Evolutionary conservation across 495 filamentous ascomycete species (phyloP).

Genomic region (Lepidopterella palustris): DNA sequence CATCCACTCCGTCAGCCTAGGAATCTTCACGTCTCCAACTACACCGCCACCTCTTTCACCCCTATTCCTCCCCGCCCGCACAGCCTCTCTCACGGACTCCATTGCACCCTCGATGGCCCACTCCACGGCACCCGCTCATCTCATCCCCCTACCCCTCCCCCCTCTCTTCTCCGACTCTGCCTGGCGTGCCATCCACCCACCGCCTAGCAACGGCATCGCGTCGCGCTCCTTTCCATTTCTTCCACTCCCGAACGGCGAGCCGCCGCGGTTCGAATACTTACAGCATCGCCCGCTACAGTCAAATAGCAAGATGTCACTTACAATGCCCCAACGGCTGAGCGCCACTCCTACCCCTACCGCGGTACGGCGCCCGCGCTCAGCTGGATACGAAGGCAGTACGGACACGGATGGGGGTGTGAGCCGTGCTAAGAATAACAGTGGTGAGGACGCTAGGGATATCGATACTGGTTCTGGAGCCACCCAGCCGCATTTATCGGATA

Average conservation of each 20-base stretch:
- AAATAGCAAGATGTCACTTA: no score
- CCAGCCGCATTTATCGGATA: no score
- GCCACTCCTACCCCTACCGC: no score
- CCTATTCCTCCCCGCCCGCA: slow-evolving; percentile 3
- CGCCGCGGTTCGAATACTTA: not conserved
- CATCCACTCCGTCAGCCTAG: slow-evolving; percentile 13
- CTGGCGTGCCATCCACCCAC: slow-evolving; percentile 24
- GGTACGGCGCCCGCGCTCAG: no score
- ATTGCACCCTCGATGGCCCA: slow-evolving; percentile 1
- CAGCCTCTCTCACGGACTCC: slow-evolving; percentile 4
- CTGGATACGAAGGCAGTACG: no score
- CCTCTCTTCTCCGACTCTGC: slow-evolving; percentile 17
- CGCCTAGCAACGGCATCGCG: slow-evolving; percentile 8
- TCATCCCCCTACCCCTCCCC: slow-evolving; percentile 14
- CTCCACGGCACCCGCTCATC: slow-evolving; percentile 2
- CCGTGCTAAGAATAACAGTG: no score
- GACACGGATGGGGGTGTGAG: no score
- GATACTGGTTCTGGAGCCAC: no score
- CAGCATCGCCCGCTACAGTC: no score
- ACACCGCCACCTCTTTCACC: slow-evolving; percentile 24
- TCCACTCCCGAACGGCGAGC: slow-evolving; percentile 13
- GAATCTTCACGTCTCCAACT: slow-evolving; percentile 20
- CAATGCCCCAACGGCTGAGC: no score
- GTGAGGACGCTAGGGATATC: no score
- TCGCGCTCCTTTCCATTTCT: slow-evolving; percentile 6